A percentile compares a stretch with the other conserved stretches of the same genome.
phyloP scores from a whole-genome alignment of 495 filamentous ascomycete species.

The Xylaria palmicola region DNA sequence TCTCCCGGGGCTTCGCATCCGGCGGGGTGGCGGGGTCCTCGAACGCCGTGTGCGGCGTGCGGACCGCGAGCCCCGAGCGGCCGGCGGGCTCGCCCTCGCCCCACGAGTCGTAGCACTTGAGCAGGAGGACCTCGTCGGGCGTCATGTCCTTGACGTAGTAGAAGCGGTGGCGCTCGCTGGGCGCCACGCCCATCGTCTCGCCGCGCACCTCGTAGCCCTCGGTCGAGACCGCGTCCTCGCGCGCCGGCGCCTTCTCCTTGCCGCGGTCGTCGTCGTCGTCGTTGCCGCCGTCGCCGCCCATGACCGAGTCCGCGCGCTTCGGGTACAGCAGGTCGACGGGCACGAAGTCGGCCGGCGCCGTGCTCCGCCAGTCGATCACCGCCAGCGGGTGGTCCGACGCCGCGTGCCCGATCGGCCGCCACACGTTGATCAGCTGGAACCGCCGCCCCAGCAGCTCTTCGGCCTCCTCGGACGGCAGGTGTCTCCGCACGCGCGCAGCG shows the following conservation, averaged over 20 bases:
- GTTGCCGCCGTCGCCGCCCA: constrained; percentile 34
- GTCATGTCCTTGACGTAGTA: constrained; percentile 81
- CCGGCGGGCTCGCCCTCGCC: constrained; percentile 45
- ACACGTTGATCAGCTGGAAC: constrained; percentile 82
- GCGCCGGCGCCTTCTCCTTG: constrained; percentile 38
- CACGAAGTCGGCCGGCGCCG: constrained; percentile 64
- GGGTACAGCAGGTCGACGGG: constrained; percentile 72
- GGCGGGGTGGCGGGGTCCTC: constrained; percentile 63
- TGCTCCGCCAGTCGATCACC: constrained; percentile 63
- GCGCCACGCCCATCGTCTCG: constrained; percentile 49
- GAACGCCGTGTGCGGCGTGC: constrained; percentile 86
- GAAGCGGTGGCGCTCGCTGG: constrained; percentile 61
- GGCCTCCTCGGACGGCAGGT: constrained; percentile 55
- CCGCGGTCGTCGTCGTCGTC: constrained; percentile 30
- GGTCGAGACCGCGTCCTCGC: constrained; percentile 27
- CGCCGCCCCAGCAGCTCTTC: constrained; percentile 56
- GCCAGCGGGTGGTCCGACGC: constrained; percentile 69
- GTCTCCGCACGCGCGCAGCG: constrained; percentile 60
- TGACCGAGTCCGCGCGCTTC: constrained; percentile 41
- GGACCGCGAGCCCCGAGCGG: constrained; percentile 52
- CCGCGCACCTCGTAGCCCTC: constrained; percentile 48
- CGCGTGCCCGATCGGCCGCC: constrained; percentile 68
- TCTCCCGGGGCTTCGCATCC: constrained; percentile 66
- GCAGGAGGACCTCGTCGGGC: constrained; percentile 69
- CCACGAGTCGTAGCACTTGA: constrained; percentile 83